Base-by-base conservation (phyloP, 2,329 filamentous ascomycete species). In the Epichloe hybrida region DNA sequence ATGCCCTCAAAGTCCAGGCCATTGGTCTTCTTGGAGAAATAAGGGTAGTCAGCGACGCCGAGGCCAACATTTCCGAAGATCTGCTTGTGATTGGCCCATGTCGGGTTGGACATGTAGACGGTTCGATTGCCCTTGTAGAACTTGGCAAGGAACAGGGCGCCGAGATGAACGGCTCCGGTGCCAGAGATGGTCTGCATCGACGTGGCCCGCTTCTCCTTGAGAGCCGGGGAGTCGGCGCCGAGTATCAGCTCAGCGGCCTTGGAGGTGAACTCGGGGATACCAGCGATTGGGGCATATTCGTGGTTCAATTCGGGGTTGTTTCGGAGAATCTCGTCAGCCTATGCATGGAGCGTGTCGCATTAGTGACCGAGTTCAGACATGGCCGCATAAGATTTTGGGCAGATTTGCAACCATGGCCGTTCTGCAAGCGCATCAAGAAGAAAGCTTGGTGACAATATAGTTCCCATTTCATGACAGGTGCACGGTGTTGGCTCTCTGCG, bases 21-120 rank as follows among this genome's bases (percentile, higher is more conserved):
- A 66, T 88, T 90, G 57, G 90, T 95, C 65, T 86, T 67, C 66
- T 88, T 81, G 67, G 83, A 84, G 73, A 95, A 98, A 77, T 98
- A 98, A 47, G 91, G 93, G 73, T 98, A 98, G 57, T 80, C 80
- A 59, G 83, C 83, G 61, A 88, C 80, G 36, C 80, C 72, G 34
- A 97, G 75, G 60, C 79, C 77, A 64, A 96, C 89, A 65, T 97
- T 97, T 69, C 76, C 80, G 74, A 98, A 95, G 76, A 98, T 96
- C 70, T 97, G 93, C 73, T 94, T 84, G 81, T 98, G 93, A 74
- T 98, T 98, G 59, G 86, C 89, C 93, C 93, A 98, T 55, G 93
- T 98, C 49, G 93, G 93, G 68, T 86, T 86, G 62, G 89, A 95
- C 68, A 97, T 76, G 77, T 95, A 96, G 70, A 94, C 80, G 53